Percentiles rank a stretch among this genome's conserved stretches.
These are phyloP conservation scores for Dacryopinax spathularia DNA, from an alignment of 768 basidiomycete genomes.

Conservation along the genomic window DNA sequence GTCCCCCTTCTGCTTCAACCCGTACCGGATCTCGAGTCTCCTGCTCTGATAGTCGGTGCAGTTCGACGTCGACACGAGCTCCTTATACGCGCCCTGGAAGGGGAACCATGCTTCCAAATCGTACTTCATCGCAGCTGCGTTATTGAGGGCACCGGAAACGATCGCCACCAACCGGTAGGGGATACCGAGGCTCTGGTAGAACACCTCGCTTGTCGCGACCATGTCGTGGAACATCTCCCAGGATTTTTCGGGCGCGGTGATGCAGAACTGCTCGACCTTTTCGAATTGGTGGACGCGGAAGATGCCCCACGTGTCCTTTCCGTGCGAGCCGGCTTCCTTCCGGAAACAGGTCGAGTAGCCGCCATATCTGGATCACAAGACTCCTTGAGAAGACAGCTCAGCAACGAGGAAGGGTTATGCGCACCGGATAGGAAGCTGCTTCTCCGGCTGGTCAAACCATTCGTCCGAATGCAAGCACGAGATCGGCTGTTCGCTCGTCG, in stretches of 20 bases:
- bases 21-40: slow-evolving; percentile 83
- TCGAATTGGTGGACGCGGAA: slow-evolving; percentile 99
- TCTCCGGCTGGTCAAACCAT: slow-evolving; percentile 89
- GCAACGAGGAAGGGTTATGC: slow-evolving; percentile 32
- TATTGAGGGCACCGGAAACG: slow-evolving; percentile 90
- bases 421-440: slow-evolving; percentile 82
- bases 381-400: not conserved
- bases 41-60: slow-evolving; percentile 98
- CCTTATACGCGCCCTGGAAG: slow-evolving; percentile 91
- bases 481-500: slow-evolving; percentile 97
- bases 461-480: slow-evolving; percentile 91
- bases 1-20: slow-evolving; percentile 81
- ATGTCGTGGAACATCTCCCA: slow-evolving; percentile 89
- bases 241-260: slow-evolving; percentile 88
- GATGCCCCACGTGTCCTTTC: slow-evolving; percentile 98
- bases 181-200: slow-evolving; percentile 88
- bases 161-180: slow-evolving; percentile 89
- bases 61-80: slow-evolving; percentile 93
- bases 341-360: slow-evolving; percentile 81
- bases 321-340: slow-evolving; percentile 94
- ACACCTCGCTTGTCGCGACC: slow-evolving; percentile 78
- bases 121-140: slow-evolving; percentile 93
- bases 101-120: slow-evolving; percentile 99
- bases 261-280: slow-evolving; percentile 88
- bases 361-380: slow-evolving; percentile 24